These are phyloP conservation scores for Phaffomyces opuntiae DNA, from an alignment of 805 yeast genomes.

Conservation along the genomic window DNA sequence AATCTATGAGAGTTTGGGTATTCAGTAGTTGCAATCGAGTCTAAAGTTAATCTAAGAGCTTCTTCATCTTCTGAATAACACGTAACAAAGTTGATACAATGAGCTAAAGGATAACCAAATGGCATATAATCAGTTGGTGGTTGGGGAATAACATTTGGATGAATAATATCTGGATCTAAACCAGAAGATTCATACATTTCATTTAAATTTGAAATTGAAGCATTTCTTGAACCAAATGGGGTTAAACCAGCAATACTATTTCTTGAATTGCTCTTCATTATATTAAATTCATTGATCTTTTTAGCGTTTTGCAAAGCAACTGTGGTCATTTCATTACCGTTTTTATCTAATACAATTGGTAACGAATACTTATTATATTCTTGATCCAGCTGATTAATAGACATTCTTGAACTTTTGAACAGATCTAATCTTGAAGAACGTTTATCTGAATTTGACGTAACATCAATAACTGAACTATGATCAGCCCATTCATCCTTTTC, in stretches of 20 bases:
- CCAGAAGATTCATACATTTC: slow-evolving; percentile 30
- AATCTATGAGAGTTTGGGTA: slow-evolving; percentile 94
- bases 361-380: slow-evolving; percentile 6
- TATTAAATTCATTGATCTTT: not conserved
- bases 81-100: slow-evolving; percentile 72
- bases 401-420: slow-evolving; percentile 31
- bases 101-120: slow-evolving; percentile 71
- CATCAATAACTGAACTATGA: slow-evolving; percentile 34
- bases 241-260: slow-evolving; percentile 8
- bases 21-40: slow-evolving; percentile 90
- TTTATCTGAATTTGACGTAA: slow-evolving; percentile 40
- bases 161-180: slow-evolving; percentile 52
- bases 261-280: slow-evolving; percentile 12
- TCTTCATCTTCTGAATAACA: slow-evolving; percentile 91
- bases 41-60: slow-evolving; percentile 82
- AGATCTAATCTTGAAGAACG: slow-evolving; percentile 27
- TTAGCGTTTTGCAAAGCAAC: slow-evolving; percentile 59
- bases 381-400: slow-evolving; percentile 15
- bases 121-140: slow-evolving; percentile 90
- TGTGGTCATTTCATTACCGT: slow-evolving; percentile 35
- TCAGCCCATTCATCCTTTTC: slow-evolving; percentile 85
- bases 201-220: slow-evolving; percentile 20
- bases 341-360: slow-evolving; percentile 10
- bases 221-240: slow-evolving; percentile 20
- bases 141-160: slow-evolving; percentile 80